A percentile compares a stretch with the other conserved stretches of the same genome.
These are phyloP conservation scores for Cutaneotrichosporon sp. DNA, from an alignment of 1,284 basidiomycete species.

Conservation along the genomic window DNA sequence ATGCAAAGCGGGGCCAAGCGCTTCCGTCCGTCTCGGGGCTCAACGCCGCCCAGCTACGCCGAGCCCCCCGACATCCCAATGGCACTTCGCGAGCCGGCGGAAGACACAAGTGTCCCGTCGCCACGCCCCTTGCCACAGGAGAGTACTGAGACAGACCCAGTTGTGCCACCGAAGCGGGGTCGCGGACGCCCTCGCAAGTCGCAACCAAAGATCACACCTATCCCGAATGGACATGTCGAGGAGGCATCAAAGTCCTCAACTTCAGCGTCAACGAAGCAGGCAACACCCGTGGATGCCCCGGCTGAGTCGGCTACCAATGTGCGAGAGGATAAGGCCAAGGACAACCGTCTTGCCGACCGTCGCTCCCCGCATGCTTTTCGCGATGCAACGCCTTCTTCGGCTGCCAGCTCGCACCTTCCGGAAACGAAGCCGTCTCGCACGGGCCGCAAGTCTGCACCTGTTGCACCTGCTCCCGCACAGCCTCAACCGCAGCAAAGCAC, in stretches of 20 bases:
- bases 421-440: not conserved
- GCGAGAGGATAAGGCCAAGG: not conserved
- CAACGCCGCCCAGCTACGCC: not conserved
- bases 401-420: not conserved
- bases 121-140: too few relatives aligned
- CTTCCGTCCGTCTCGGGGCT: not conserved
- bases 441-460: not conserved
- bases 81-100: not conserved
- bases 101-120: too few relatives aligned
- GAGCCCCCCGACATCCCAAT: not conserved
- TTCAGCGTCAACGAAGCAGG: not conserved
- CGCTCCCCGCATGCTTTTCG: not conserved
- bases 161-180: too few relatives aligned
- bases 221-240: not conserved
- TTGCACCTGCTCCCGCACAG: not conserved
- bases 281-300: too few relatives aligned
- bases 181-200: slow-evolving; percentile 1
- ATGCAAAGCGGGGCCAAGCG: not conserved
- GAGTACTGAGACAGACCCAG: too few relatives aligned
- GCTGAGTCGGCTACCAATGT: too few relatives aligned
- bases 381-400: not conserved
- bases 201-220: not conserved
- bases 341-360: not conserved
- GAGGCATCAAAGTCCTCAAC: not conserved
- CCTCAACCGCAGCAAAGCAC: not conserved